phyloP scores from a whole-genome alignment of 345 rosid genomes.

The Camelina hispida region DNA sequence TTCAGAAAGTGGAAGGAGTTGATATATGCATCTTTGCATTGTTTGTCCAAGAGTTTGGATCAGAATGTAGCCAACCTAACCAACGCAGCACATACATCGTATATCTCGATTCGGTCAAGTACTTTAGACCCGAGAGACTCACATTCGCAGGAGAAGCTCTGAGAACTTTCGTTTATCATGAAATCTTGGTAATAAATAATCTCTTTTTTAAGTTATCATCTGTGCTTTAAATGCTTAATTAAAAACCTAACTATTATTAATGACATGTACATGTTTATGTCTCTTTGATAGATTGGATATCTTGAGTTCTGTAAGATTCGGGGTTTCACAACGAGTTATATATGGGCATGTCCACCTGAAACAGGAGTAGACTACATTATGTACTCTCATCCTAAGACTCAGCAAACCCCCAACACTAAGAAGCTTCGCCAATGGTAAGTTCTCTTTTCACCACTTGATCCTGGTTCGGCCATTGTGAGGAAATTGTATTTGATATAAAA shows the following conservation, averaged over 20 bases:
- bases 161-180: conserved; percentile 90
- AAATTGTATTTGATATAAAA: conserved; percentile 31
- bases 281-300: conserved; percentile 70
- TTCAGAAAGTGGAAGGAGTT: conserved; percentile 91
- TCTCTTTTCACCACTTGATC: background rate
- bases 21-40: conserved; percentile 86
- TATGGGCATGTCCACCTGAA: conserved; percentile 94
- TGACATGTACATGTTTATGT: conserved; percentile 17
- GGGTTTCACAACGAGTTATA: conserved; percentile 83
- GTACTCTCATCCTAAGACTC: conserved; percentile 89
- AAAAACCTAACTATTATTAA: background rate
- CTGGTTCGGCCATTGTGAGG: background rate
- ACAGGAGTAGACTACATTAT: conserved; percentile 92
- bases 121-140: conserved; percentile 82
- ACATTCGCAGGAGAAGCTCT: conserved; percentile 75
- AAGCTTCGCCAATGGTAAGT: conserved; percentile 65
- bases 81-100: conserved; percentile 85
- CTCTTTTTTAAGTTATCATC: background rate
- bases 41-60: conserved; percentile 93
- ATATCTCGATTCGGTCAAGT: conserved; percentile 91
- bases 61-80: conserved; percentile 80
- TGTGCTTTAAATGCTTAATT: conserved; percentile 6
- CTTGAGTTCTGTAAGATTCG: conserved; percentile 88
- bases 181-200: conserved; percentile 62
- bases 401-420: conserved; percentile 83